Conservation (phyloP, 2,329 filamentous ascomycete genomes). For the Aureobasidium sp. region DNA sequence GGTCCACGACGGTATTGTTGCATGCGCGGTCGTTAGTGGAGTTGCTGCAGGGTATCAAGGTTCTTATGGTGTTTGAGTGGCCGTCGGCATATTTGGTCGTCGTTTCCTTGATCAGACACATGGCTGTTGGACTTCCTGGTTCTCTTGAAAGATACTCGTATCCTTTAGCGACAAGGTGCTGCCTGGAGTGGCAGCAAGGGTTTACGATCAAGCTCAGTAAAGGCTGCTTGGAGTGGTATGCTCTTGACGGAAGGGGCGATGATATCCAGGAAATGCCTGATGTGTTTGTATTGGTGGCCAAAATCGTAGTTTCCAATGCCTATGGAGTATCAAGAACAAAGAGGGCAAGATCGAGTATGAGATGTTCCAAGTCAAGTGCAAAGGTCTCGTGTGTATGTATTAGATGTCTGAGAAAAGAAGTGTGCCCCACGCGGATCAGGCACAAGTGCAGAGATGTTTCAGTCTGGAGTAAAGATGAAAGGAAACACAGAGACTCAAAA, state of each 20-base stretch:
- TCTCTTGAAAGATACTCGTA: neutral
- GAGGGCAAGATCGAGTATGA: neutral
- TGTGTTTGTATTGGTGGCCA: neutral
- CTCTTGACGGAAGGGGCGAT: neutral
- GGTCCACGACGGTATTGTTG: neutral
- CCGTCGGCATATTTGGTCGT: neutral
- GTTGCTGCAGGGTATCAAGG: neutral
- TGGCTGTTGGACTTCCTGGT: neutral
- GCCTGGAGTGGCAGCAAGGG: neutral
- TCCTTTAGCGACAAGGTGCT: neutral
- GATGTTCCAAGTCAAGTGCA: neutral
- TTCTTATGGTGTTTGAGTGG: neutral
- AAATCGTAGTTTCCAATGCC: neutral
- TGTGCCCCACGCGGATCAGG: slow-evolving; percentile 4
- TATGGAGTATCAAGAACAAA: neutral
- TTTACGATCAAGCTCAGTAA: neutral
- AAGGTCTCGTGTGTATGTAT: slow-evolving; percentile 6
- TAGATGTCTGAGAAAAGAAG: neutral
- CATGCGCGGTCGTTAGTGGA: neutral
- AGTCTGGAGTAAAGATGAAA: neutral
- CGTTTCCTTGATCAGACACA: neutral
- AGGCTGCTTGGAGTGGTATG: neutral
- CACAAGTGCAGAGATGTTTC: slow-evolving; percentile 1
- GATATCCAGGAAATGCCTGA: neutral
- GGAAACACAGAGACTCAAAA: neutral